phyloP scores from a whole-genome alignment of 2,329 filamentous ascomycete species.

The Neopestalotiopsis clavispora region DNA sequence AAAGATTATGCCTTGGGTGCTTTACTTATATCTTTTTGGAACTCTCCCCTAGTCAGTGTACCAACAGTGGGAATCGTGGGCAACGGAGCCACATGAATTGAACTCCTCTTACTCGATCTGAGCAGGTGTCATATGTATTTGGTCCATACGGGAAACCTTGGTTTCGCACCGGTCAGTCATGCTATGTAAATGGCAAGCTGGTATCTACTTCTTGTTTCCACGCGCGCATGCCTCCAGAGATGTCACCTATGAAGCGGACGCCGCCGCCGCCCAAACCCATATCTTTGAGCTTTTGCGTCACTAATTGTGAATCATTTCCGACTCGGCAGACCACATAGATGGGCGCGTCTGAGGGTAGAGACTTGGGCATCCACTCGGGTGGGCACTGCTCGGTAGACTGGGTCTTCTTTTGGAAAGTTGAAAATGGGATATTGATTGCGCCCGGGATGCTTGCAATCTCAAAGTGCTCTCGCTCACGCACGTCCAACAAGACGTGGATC shows the following conservation, averaged over 20 bases:
- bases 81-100: not conserved
- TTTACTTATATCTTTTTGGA: slow-evolving; percentile 3
- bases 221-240: slow-evolving; percentile 72
- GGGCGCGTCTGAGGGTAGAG: slow-evolving; percentile 48
- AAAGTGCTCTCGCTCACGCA: slow-evolving; percentile 84
- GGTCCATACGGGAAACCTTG: not conserved
- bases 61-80: slow-evolving; percentile 10
- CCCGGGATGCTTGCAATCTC: slow-evolving; percentile 77
- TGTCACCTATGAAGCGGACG: slow-evolving; percentile 68
- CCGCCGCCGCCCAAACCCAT: slow-evolving; percentile 57
- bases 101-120: slow-evolving; percentile 17
- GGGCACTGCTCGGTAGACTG: slow-evolving; percentile 26
- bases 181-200: slow-evolving; percentile 57
- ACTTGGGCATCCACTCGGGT: slow-evolving; percentile 44
- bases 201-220: slow-evolving; percentile 74
- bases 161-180: not conserved
- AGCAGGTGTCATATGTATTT: not conserved
- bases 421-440: slow-evolving; percentile 77
- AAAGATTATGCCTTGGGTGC: not conserved
- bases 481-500: slow-evolving; percentile 73
- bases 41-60: slow-evolving; percentile 18
- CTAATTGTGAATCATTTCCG: slow-evolving; percentile 80
- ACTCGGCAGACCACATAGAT: slow-evolving; percentile 77
- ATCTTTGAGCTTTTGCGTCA: slow-evolving; percentile 68
- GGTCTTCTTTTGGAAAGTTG: slow-evolving; percentile 45